These are phyloP conservation scores for Pichia sp. DNA, from an alignment of 1,139 yeast species.

Conservation along the genomic window DNA sequence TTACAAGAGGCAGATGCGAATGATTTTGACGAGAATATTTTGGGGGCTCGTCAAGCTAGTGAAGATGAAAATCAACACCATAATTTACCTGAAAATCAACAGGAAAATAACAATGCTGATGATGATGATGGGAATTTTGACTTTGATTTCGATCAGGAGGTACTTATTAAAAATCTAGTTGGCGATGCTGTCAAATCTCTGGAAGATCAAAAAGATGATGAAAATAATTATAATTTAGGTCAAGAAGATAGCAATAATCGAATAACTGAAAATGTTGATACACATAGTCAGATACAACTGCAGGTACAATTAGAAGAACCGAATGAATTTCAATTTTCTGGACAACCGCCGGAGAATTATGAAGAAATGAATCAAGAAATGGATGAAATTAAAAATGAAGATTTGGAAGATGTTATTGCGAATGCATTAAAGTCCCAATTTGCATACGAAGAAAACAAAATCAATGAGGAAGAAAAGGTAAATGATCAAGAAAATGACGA, in stretches of 20 bases:
- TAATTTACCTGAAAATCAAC: not conserved
- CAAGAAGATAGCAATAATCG: not conserved
- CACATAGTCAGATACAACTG: no score
- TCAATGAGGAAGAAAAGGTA: constrained; percentile 5
- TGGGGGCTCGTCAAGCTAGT: not conserved
- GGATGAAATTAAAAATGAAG: not conserved
- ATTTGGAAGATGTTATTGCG: constrained; percentile 19
- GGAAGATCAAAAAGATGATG: not conserved
- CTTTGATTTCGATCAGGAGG: constrained; percentile 9
- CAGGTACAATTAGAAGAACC: no score
- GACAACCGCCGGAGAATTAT: not conserved
- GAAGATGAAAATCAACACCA: not conserved
- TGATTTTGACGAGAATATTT: not conserved
- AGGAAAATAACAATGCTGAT: not conserved
- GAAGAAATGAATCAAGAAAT: not conserved
- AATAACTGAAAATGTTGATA: no score
- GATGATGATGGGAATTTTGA: not conserved
- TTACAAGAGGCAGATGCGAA: not conserved
- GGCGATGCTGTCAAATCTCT: constrained; percentile 9
- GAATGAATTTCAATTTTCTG: no score
- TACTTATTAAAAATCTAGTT: constrained; percentile 7
- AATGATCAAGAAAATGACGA: not conserved
- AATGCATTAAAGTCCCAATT: constrained; percentile 17
- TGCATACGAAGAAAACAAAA: not conserved
- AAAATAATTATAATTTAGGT: not conserved